Percentiles rank a stretch among this genome's conserved stretches.
Evolutionary conservation across 2,329 filamentous ascomycete species (phyloP).

Genomic region (Fusarium pseudocircinatum): DNA sequence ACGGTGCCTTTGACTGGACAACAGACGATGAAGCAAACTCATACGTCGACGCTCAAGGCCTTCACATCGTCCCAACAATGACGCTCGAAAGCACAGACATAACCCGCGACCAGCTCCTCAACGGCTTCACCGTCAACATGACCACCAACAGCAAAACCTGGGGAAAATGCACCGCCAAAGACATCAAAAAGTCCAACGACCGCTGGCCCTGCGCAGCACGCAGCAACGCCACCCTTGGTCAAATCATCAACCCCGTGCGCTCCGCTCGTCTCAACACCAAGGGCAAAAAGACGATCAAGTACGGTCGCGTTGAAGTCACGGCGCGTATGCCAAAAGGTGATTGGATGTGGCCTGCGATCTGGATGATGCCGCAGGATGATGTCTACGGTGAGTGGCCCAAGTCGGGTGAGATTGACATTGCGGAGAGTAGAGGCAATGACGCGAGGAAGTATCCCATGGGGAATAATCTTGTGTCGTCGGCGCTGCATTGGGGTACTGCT

Average conservation of each 20-base stretch:
- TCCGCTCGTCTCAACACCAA: constrained; percentile 55
- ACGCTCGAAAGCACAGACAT: constrained; percentile 47
- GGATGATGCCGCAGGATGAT: constrained; percentile 55
- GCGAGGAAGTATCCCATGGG: constrained; percentile 45
- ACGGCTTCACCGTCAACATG: constrained; percentile 56
- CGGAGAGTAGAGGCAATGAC: constrained; percentile 60
- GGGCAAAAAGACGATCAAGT: constrained; percentile 57
- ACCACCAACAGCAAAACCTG: constrained; percentile 47
- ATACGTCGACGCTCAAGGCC: constrained; percentile 56
- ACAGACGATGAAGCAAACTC: constrained; percentile 57
- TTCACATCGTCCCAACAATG: constrained; percentile 62
- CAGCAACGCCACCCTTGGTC: constrained; percentile 55
- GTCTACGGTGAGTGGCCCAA: constrained; percentile 62
- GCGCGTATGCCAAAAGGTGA: constrained; percentile 63
- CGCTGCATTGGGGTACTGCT: constrained; percentile 57
- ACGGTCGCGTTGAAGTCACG: constrained; percentile 63
- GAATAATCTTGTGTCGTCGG: constrained; percentile 52
- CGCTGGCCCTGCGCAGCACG: constrained; percentile 48
- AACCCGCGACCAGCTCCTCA: constrained; percentile 48
- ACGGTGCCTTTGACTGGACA: constrained; percentile 62
- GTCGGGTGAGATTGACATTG: constrained; percentile 64
- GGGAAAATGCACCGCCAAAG: constrained; percentile 51
- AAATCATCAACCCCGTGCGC: constrained; percentile 60
- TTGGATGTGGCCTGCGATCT: constrained; percentile 64
- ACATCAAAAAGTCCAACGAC: constrained; percentile 16